Conservation (phyloP, 108 stramenopile genomes). For the Cylindrotheca fusiformis region DNA sequence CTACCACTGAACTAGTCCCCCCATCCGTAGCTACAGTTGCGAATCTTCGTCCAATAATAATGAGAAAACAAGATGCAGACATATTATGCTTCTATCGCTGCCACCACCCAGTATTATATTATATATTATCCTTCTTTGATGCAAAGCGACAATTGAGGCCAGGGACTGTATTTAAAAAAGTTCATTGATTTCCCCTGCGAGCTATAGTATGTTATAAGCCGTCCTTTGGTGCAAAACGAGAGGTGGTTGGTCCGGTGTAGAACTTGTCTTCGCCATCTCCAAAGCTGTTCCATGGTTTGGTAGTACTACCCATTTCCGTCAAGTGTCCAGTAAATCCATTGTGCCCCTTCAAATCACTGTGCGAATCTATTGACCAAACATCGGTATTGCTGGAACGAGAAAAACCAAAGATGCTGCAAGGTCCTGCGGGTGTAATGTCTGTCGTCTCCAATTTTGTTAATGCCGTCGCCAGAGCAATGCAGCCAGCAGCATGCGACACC, state of each 20-base stretch:
- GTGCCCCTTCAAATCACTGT: slow-evolving; percentile 26
- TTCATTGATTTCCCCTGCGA: too few relatives aligned
- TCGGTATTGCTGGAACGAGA: slow-evolving; percentile 24
- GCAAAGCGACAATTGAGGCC: too few relatives aligned
- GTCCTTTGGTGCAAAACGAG: slow-evolving; percentile 45
- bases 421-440: slow-evolving; percentile 55
- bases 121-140: too few relatives aligned
- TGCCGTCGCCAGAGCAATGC: slow-evolving; percentile 40
- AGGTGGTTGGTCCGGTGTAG: slow-evolving; percentile 52
- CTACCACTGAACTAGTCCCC: slow-evolving; percentile 36
- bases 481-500: slow-evolving; percentile 56
- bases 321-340: slow-evolving; percentile 58
- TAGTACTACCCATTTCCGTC: slow-evolving; percentile 38
- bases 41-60: too few relatives aligned
- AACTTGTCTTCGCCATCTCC: slow-evolving; percentile 40
- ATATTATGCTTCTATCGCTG: too few relatives aligned
- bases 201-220: too few relatives aligned
- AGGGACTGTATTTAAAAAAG: too few relatives aligned
- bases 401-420: slow-evolving; percentile 47
- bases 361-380: slow-evolving; percentile 44
- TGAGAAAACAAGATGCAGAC: too few relatives aligned
- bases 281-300: slow-evolving; percentile 60
- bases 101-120: too few relatives aligned
- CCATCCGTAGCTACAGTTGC: too few relatives aligned
- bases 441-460: slow-evolving; percentile 14